A percentile compares a stretch with the other conserved stretches of the same genome.
Conservation (phyloP, 306 rosid genomes). For the Fragaria nilgerrensis region DNA sequence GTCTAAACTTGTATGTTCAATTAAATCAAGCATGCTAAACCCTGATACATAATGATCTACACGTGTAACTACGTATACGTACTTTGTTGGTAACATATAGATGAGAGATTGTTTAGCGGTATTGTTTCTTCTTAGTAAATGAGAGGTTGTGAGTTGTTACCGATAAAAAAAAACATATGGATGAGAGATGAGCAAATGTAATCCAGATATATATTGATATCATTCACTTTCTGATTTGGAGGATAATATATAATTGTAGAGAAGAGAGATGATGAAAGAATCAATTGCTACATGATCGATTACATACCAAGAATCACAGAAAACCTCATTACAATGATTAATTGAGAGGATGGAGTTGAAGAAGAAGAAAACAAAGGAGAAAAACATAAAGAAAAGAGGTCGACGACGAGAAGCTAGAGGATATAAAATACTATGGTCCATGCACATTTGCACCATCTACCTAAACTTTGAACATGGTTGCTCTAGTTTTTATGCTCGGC, state of each 20-base stretch:
- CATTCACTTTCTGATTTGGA: not conserved
- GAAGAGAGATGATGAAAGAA: not conserved
- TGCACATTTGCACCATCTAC: not conserved
- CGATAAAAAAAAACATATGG: too few relatives aligned
- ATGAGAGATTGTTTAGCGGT: too few relatives aligned
- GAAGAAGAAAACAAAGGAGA: not conserved
- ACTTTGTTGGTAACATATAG: not conserved
- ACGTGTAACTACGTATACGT: not conserved
- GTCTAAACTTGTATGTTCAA: not conserved
- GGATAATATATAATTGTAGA: not conserved
- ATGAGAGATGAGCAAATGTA: not conserved
- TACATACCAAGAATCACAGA: not conserved
- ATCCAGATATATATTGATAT: too few relatives aligned
- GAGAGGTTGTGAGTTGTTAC: too few relatives aligned
- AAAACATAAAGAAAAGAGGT: not conserved
- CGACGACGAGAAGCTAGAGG: not conserved
- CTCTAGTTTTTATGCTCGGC: conserved; percentile 17
- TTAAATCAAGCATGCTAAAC: not conserved
- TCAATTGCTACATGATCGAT: not conserved
- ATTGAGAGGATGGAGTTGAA: not conserved
- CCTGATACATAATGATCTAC: not conserved
- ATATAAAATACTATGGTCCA: not conserved
- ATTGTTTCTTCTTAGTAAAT: too few relatives aligned
- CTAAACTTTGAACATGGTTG: conserved; percentile 23
- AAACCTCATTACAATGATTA: not conserved